These are phyloP conservation scores for Myriosclerotinia scirpicola DNA, from an alignment of 2,329 filamentous ascomycete species.

Conservation along the genomic window DNA sequence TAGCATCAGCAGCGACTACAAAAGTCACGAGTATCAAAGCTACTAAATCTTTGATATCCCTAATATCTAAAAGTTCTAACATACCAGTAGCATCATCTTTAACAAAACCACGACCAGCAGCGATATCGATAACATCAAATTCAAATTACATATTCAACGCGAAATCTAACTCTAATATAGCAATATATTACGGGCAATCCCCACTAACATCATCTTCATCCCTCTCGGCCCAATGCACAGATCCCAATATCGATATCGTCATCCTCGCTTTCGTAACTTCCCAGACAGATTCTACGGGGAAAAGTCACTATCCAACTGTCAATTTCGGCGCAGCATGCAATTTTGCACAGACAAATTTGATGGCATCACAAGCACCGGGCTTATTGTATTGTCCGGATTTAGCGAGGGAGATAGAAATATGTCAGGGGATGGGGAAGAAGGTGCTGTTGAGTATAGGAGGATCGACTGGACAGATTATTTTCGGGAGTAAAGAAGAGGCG, in stretches of 20 bases:
- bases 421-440: slow-evolving; percentile 44
- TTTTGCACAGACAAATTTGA: slow-evolving; percentile 36
- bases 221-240: slow-evolving; percentile 39
- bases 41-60: background rate
- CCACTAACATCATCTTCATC: slow-evolving; percentile 34
- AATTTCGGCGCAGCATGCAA: slow-evolving; percentile 43
- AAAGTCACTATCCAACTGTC: slow-evolving; percentile 28
- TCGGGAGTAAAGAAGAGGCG: slow-evolving; percentile 38
- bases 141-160: slow-evolving; percentile 37
- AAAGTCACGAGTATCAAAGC: background rate
- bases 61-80: background rate
- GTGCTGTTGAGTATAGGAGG: slow-evolving; percentile 45
- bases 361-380: slow-evolving; percentile 42
- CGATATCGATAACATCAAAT: background rate
- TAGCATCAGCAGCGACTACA: no score
- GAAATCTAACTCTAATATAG: slow-evolving; percentile 36
- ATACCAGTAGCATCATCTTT: background rate
- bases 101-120: background rate
- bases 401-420: slow-evolving; percentile 37
- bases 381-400: slow-evolving; percentile 44
- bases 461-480: slow-evolving; percentile 36
- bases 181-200: slow-evolving; percentile 41
- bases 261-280: slow-evolving; percentile 37
- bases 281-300: slow-evolving; percentile 15
- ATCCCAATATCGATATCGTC: slow-evolving; percentile 42